Evolutionary conservation across 805 yeast species (phyloP).

Genomic region (Yarrowia sp.): DNA sequence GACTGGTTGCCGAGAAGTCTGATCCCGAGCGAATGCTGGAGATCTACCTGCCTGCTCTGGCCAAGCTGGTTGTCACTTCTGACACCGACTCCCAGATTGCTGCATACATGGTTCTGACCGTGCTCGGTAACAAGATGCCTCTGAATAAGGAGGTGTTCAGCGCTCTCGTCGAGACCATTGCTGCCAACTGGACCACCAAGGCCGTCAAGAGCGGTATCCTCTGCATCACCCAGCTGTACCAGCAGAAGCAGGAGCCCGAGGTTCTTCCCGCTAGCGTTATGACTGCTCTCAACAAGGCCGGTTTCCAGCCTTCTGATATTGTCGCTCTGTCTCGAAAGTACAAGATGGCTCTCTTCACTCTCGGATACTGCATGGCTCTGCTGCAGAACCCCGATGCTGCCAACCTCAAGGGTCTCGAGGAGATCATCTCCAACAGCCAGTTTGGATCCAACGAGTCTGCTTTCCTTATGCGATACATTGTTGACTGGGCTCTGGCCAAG

Average conservation of each 20-base stretch:
- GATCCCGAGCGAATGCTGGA: slow-evolving; percentile 41
- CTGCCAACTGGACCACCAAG: slow-evolving; percentile 45
- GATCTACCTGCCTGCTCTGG: slow-evolving; percentile 38
- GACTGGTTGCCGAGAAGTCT: slow-evolving; percentile 42
- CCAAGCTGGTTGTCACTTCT: slow-evolving; percentile 36
- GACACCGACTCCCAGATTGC: slow-evolving; percentile 68
- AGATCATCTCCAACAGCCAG: slow-evolving; percentile 17
- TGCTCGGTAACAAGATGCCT: slow-evolving; percentile 69
- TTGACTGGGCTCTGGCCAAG: slow-evolving; percentile 46
- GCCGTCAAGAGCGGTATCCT: slow-evolving; percentile 37
- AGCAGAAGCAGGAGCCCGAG: slow-evolving; percentile 30
- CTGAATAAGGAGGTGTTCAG: slow-evolving; percentile 52
- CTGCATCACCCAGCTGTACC: slow-evolving; percentile 39
- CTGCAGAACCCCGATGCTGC: slow-evolving; percentile 15
- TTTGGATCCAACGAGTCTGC: slow-evolving; percentile 20
- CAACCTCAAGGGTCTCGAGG: slow-evolving; percentile 20
- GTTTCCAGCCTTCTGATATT: slow-evolving; percentile 32
- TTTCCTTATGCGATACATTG: slow-evolving; percentile 37
- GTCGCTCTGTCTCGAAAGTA: slow-evolving; percentile 34
- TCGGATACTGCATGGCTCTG: slow-evolving; percentile 19
- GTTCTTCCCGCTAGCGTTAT: slow-evolving; percentile 25
- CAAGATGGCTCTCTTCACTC: slow-evolving; percentile 41
- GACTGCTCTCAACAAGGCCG: slow-evolving; percentile 32
- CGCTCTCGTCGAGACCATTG: slow-evolving; percentile 62
- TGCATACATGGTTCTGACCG: slow-evolving; percentile 78